Evolutionary conservation across 1,284 basidiomycete genomes (phyloP).

Genomic region (Leccinum angustisporum): DNA sequence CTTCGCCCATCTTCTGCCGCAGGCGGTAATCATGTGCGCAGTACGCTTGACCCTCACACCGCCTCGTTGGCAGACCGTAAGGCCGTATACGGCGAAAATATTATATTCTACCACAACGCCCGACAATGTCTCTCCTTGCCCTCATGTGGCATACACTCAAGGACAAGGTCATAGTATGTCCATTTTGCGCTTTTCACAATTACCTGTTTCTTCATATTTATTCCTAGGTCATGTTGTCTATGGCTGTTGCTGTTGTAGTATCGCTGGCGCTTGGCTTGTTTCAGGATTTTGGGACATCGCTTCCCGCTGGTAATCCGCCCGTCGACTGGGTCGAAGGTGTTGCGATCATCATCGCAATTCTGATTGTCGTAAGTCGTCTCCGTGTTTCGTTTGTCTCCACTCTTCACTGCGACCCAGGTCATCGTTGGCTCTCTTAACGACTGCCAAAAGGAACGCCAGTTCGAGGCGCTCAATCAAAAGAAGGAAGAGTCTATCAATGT

Average conservation of each 20-base stretch:
- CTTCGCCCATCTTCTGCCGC: conserved; percentile 37
- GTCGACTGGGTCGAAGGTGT: conserved; percentile 99
- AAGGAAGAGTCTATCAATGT: conserved; percentile 97
- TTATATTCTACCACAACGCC: conserved; percentile 66
- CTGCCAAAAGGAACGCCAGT: conserved; percentile 98
- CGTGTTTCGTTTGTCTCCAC: conserved; percentile 1
- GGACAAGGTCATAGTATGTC: conserved; percentile 88
- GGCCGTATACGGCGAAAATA: conserved; percentile 81
- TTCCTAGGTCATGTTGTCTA: conserved; percentile 77
- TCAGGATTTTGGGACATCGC: conserved; percentile 81
- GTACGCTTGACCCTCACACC: conserved; percentile 38
- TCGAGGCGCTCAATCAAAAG: conserved; percentile 89
- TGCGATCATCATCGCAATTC: conserved; percentile 88
- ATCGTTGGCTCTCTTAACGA: conserved; percentile 88
- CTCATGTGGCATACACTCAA: conserved; percentile 96
- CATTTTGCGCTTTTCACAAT: background rate
- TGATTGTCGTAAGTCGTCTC: conserved; percentile 66
- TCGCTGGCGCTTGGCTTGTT: conserved; percentile 95
- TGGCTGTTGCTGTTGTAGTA: conserved; percentile 76
- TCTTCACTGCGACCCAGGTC: conserved; percentile 46
- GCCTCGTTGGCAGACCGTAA: conserved; percentile 66
- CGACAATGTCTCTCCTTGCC: conserved; percentile 76
- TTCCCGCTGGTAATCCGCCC: conserved; percentile 47
- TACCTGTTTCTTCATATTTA: conserved; percentile 4
- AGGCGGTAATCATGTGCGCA: conserved; percentile 29